Evolutionary conservation across 2,329 filamentous ascomycete species (phyloP).

Genomic region (Calonectria pseudoturangicola): DNA sequence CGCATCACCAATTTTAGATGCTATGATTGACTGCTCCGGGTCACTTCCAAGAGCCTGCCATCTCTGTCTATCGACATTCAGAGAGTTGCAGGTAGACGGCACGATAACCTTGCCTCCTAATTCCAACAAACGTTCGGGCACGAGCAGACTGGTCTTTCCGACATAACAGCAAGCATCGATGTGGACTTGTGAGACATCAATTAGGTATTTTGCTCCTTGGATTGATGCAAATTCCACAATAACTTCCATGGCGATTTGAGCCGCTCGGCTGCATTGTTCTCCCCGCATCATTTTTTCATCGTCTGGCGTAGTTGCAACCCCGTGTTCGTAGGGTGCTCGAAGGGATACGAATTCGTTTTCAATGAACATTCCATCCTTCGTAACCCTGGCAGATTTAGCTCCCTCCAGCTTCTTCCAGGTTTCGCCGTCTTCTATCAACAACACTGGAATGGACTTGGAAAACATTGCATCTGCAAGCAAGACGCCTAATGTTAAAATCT

Average conservation of each 20-base stretch:
- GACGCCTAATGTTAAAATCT: constrained; percentile 7
- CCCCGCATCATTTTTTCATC: constrained; percentile 8
- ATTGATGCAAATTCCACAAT: constrained; percentile 18
- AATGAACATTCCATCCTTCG: not conserved
- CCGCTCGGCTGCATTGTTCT: not conserved
- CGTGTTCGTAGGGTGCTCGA: not conserved
- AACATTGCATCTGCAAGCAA: constrained; percentile 19
- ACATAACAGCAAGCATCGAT: constrained; percentile 16
- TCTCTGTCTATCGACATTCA: constrained; percentile 3
- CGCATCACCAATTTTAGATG: constrained; percentile 3
- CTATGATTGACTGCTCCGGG: not conserved
- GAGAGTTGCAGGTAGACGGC: constrained; percentile 5
- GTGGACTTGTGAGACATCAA: constrained; percentile 18
- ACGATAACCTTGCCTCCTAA: not conserved
- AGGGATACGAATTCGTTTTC: not conserved
- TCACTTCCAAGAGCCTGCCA: constrained; percentile 13
- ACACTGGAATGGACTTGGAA: not conserved
- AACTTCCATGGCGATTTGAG: not conserved
- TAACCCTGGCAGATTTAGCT: not conserved
- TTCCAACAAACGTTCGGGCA: constrained; percentile 1
- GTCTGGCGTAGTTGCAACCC: not conserved
- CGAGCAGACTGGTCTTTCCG: not conserved
- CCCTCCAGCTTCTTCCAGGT: not conserved
- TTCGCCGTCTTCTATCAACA: not conserved
- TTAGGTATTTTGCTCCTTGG: not conserved